phyloP scores from a whole-genome alignment of 495 filamentous ascomycete species.

The Aspergillus sclerotioniger region DNA sequence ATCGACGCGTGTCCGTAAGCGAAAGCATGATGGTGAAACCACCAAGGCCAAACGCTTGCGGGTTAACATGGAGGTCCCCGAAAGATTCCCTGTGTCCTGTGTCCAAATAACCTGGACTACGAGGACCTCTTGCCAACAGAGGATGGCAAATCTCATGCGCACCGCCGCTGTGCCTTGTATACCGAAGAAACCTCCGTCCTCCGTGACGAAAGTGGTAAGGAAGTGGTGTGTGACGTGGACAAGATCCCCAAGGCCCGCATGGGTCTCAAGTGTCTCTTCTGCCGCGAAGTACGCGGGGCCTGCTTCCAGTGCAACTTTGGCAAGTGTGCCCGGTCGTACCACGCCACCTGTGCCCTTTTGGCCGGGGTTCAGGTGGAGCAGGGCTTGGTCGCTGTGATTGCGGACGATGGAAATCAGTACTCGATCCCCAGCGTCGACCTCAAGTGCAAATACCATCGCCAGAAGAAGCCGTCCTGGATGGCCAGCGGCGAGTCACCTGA shows the following conservation, averaged over 20 bases:
- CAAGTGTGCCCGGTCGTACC: slow-evolving; percentile 91
- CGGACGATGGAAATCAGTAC: slow-evolving; percentile 88
- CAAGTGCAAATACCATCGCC: slow-evolving; percentile 88
- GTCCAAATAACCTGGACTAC: slow-evolving; percentile 85
- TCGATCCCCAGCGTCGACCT: slow-evolving; percentile 86
- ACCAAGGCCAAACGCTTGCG: slow-evolving; percentile 72
- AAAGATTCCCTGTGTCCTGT: slow-evolving; percentile 87
- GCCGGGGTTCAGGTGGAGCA: slow-evolving; percentile 91
- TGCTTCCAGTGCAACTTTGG: slow-evolving; percentile 97
- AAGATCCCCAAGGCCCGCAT: slow-evolving; percentile 82
- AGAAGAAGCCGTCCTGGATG: slow-evolving; percentile 72
- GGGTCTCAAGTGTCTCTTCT: slow-evolving; percentile 91
- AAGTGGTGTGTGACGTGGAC: slow-evolving; percentile 72
- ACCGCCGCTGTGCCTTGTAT: slow-evolving; percentile 85
- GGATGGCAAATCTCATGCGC: slow-evolving; percentile 75
- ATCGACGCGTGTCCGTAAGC: slow-evolving; percentile 58
- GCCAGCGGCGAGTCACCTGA: slow-evolving; percentile 63
- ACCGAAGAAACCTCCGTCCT: slow-evolving; percentile 88
- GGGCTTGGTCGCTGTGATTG: slow-evolving; percentile 79
- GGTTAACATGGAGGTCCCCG: slow-evolving; percentile 65
- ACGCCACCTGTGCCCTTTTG: slow-evolving; percentile 88
- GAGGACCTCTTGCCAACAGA: slow-evolving; percentile 85
- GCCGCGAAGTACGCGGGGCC: slow-evolving; percentile 85
- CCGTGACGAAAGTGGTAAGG: slow-evolving; percentile 62
- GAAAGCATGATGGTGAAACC: slow-evolving; percentile 58